Evolutionary conservation across 2,329 filamentous ascomycete species (phyloP), one percentile per base, ranked within the genome.

Genomic region (Aspergillus costaricaensis): DNA sequence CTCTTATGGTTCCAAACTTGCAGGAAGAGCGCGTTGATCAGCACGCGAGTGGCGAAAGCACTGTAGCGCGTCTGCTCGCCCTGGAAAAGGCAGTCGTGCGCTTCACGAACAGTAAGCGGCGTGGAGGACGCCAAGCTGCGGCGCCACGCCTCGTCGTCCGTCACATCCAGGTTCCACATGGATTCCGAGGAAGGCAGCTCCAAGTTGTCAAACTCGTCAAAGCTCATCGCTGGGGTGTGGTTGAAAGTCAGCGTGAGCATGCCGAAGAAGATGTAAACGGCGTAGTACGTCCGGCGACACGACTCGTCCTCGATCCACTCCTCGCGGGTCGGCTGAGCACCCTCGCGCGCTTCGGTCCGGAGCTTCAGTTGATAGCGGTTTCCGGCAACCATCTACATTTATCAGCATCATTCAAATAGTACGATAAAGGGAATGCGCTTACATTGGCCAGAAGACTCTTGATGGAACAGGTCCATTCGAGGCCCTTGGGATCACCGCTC

Each of bases 1-100:
- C 95, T 91, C 85, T 97, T 97, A 81, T 98, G 92, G 74, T 96
- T 96, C 95, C 95, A 99, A 2, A 98, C 94, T 77, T 98, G 95
- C 52, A 99, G 85, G 83, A 98, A 99, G 65, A 99, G 83, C 10
- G 95, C 94, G 72, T 98, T 99, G 84, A 98, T 97, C 91, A 99
- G 96, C 65, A 98, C 92, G 64, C 95, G 91, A 10, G 95, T 96
- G 5, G 93, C 94, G 75, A 98, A 99, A 1, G 94, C 94, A 73
- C 94, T 98, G 82, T 98, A 99, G 69, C 90, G 89, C 55, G 94
- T 86, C 60, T 86, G 86, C 74, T 97, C 92, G 65, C 94, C 95
- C 76, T 96, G 92, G 83, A 98, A 98, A 4, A 99, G 86, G 64
- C 92, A 93, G 77, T 96, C 92, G 72, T 98, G 94, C 1, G 95